These are phyloP conservation scores for Suillus sp. DNA, from an alignment of 768 basidiomycete species.

Conservation along the genomic window DNA sequence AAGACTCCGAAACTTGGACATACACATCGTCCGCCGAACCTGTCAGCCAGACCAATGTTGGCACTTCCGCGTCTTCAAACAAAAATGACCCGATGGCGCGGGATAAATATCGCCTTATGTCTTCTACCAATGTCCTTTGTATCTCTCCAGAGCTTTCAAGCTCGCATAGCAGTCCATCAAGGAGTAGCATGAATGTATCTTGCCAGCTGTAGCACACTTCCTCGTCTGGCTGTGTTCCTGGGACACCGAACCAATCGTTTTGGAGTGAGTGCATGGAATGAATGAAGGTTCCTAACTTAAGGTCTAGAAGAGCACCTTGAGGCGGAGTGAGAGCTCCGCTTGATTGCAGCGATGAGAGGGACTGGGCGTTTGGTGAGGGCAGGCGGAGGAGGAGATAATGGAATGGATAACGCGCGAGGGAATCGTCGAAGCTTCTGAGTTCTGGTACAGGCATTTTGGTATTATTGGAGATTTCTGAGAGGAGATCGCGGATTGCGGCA, in stretches of 20 bases:
- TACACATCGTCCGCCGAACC: constrained; percentile 60
- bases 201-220: constrained; percentile 65
- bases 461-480: constrained; percentile 42
- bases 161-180: constrained; percentile 58
- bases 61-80: constrained; percentile 77
- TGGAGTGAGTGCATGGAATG: constrained; percentile 69
- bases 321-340: constrained; percentile 32
- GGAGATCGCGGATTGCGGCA: constrained; percentile 41
- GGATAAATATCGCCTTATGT: constrained; percentile 53
- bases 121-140: constrained; percentile 38
- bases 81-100: constrained; percentile 76
- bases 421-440: constrained; percentile 49
- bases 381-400: constrained; percentile 50
- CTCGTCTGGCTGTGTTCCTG: constrained; percentile 32
- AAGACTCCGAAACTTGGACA: constrained; percentile 39
- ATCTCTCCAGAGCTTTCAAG: constrained; percentile 26
- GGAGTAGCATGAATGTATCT: constrained; percentile 62
- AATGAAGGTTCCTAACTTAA: constrained; percentile 62
- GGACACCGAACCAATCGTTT: constrained; percentile 75
- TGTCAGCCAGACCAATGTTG: constrained; percentile 66
- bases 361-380: constrained; percentile 31
- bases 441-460: constrained; percentile 55
- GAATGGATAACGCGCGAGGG: constrained; percentile 47
- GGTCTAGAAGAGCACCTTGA: constrained; percentile 51
- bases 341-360: constrained; percentile 41